Conservation (phyloP, 1,284 basidiomycete species). For the Irpex sp. region DNA sequence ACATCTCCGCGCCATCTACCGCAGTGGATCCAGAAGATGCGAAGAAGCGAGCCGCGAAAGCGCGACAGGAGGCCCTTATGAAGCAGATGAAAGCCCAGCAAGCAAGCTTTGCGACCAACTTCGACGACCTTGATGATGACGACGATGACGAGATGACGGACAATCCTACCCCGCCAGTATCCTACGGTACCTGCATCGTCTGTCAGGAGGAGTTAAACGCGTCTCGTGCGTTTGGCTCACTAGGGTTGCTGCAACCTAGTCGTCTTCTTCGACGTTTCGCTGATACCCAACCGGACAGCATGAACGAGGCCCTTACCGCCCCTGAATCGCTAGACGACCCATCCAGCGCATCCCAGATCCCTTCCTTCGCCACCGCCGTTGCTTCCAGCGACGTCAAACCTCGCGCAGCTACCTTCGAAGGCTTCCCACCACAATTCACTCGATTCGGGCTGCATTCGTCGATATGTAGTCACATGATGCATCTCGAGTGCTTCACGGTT, state of each 20-base stretch:
- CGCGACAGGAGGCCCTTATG: slow-evolving; percentile 87
- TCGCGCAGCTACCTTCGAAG: slow-evolving; percentile 58
- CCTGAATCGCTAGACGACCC: slow-evolving; percentile 66
- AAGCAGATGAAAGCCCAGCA: slow-evolving; percentile 91
- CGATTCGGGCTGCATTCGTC: slow-evolving; percentile 87
- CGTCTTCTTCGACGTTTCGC: slow-evolving; percentile 79
- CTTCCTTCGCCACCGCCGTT: slow-evolving; percentile 53
- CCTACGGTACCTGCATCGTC: slow-evolving; percentile 92
- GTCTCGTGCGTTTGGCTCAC: slow-evolving; percentile 76
- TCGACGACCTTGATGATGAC: slow-evolving; percentile 55
- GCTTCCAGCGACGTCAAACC: slow-evolving; percentile 46
- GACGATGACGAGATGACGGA: slow-evolving; percentile 57
- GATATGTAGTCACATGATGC: slow-evolving; percentile 97
- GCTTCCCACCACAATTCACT: slow-evolving; percentile 69
- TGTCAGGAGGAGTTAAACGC: slow-evolving; percentile 92
- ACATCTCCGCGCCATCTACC: slow-evolving; percentile 35
- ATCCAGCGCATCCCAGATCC: slow-evolving; percentile 20
- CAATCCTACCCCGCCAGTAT: slow-evolving; percentile 44
- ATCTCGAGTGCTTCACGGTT: slow-evolving; percentile 89
- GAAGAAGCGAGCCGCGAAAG: slow-evolving; percentile 80
- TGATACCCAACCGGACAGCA: slow-evolving; percentile 63
- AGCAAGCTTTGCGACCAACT: slow-evolving; percentile 77
- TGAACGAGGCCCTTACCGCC: slow-evolving; percentile 73
- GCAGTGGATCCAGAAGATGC: slow-evolving; percentile 56
- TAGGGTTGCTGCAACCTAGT: slow-evolving; percentile 92